A percentile compares a stretch with the other conserved stretches of the same genome.
Conservation (phyloP, 148 eudicot species). For the Rhododendron ferrugineum region DNA sequence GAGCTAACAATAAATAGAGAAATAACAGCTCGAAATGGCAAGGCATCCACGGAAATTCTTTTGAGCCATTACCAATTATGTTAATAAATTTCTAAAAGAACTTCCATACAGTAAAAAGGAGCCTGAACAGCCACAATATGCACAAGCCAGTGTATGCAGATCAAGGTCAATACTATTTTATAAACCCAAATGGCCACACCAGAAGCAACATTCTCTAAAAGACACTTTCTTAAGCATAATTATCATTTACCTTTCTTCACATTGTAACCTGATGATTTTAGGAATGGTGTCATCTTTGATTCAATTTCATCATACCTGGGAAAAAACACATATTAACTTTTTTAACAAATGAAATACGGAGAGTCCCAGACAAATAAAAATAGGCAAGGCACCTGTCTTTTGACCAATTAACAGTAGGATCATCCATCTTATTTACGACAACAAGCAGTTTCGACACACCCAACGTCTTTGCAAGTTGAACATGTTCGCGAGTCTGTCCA, state of each 20-base stretch:
- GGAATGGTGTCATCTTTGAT: slow-evolving; percentile 78
- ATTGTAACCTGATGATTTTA: slow-evolving; percentile 77
- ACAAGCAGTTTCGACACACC: slow-evolving; percentile 89
- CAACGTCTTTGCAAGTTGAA: slow-evolving; percentile 88
- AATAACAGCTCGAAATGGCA: neutral
- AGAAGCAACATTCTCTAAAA: neutral
- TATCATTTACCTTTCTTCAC: slow-evolving; percentile 77
- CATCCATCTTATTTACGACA: slow-evolving; percentile 97
- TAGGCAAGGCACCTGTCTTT: slow-evolving; percentile 57
- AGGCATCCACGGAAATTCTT: neutral
- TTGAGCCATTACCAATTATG: neutral
- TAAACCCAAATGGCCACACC: neutral
- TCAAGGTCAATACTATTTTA: neutral
- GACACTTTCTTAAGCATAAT: neutral
- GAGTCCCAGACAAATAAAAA: neutral
- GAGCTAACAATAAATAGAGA: neutral
- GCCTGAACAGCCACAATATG: neutral
- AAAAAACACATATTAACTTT: neutral
- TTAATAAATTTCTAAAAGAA: neutral
- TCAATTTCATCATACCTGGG: slow-evolving; percentile 85
- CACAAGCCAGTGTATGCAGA: neutral
- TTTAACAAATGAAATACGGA: neutral
- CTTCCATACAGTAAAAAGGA: neutral
- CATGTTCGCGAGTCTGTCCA: slow-evolving; percentile 98
- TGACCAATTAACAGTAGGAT: slow-evolving; percentile 94